Evolutionary conservation across 208 protist species (phyloP).

Genomic region (Acanthamoeba royreba): DNA sequence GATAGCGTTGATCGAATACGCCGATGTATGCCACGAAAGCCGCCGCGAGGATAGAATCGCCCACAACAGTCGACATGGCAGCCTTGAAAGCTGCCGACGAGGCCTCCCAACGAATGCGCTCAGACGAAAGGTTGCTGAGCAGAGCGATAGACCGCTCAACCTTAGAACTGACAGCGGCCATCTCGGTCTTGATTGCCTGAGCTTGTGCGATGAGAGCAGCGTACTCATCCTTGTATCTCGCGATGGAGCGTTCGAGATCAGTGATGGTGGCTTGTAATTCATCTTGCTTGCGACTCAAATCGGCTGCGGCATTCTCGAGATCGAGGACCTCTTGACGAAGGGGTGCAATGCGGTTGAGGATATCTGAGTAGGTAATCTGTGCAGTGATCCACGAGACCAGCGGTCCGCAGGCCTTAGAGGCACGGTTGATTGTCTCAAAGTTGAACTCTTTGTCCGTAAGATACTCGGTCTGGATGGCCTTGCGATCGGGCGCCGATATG

Average conservation of each 20-base stretch:
- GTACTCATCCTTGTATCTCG: slow-evolving; percentile 91
- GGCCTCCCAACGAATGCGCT: slow-evolving; percentile 92
- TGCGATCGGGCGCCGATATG: slow-evolving; percentile 43
- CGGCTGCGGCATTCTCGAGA: slow-evolving; percentile 84
- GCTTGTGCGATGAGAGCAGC: slow-evolving; percentile 91
- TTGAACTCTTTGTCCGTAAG: slow-evolving; percentile 84
- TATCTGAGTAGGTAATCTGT: slow-evolving; percentile 90
- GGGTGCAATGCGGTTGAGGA: slow-evolving; percentile 90
- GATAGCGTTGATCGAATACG: slow-evolving; percentile 94
- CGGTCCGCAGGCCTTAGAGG: slow-evolving; percentile 95
- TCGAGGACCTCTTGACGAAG: slow-evolving; percentile 88
- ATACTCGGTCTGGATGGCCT: slow-evolving; percentile 82
- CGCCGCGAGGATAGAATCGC: slow-evolving; percentile 92
- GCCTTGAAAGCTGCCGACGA: slow-evolving; percentile 86
- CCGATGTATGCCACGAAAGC: slow-evolving; percentile 97
- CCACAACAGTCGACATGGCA: slow-evolving; percentile 90
- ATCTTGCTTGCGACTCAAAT: slow-evolving; percentile 65
- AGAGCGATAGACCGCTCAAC: slow-evolving; percentile 89
- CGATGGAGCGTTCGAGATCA: slow-evolving; percentile 86
- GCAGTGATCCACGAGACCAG: slow-evolving; percentile 95
- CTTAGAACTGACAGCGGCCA: slow-evolving; percentile 84
- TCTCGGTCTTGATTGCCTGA: slow-evolving; percentile 88
- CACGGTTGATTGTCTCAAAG: slow-evolving; percentile 90
- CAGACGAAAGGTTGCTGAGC: slow-evolving; percentile 88
- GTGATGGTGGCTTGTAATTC: slow-evolving; percentile 80